A percentile compares a stretch with the other conserved stretches of the same genome.
phyloP scores from a whole-genome alignment of 202 grass and related monocot species.

The Setaria viridis region DNA sequence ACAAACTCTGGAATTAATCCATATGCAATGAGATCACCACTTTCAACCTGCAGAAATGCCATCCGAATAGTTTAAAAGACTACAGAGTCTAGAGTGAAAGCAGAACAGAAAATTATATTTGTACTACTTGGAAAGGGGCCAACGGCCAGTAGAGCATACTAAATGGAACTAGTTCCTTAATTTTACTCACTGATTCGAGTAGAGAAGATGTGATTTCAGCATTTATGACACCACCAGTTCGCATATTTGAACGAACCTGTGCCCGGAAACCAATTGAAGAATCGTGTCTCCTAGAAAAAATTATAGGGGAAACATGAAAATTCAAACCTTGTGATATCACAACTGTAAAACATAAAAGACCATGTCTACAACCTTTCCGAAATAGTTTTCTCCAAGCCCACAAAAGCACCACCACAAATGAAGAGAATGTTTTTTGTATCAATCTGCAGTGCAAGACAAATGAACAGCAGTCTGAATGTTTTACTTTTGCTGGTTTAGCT shows the following conservation, averaged over 20 bases:
- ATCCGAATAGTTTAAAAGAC: constrained; percentile 10
- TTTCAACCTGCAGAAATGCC: constrained; percentile 68
- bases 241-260: constrained; percentile 72
- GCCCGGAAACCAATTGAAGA: constrained; percentile 76
- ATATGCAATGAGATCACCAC: constrained; percentile 74
- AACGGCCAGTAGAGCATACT: constrained; percentile 8
- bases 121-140: constrained; percentile 24
- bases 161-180: constrained; percentile 7
- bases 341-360: constrained; percentile 29
- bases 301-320: constrained; percentile 13
- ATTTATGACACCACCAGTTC: constrained; percentile 53
- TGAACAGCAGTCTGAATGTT: constrained; percentile 20
- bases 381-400: constrained; percentile 75
- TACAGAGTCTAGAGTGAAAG: constrained; percentile 22
- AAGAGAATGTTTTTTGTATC: constrained; percentile 84
- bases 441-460: constrained; percentile 54
- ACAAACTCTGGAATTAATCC: constrained; percentile 81
- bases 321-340: constrained; percentile 28
- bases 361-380: constrained; percentile 60
- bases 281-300: constrained; percentile 60
- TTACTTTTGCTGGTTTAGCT: background rate
- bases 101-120: constrained; percentile 11
- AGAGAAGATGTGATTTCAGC: constrained; percentile 66
- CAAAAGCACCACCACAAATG: constrained; percentile 75
- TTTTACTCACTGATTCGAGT: constrained; percentile 67